A percentile compares a stretch with the other conserved stretches of the same genome.
phyloP scores from a whole-genome alignment of 2,329 filamentous ascomycete genomes.

The Tolypocladium album region DNA sequence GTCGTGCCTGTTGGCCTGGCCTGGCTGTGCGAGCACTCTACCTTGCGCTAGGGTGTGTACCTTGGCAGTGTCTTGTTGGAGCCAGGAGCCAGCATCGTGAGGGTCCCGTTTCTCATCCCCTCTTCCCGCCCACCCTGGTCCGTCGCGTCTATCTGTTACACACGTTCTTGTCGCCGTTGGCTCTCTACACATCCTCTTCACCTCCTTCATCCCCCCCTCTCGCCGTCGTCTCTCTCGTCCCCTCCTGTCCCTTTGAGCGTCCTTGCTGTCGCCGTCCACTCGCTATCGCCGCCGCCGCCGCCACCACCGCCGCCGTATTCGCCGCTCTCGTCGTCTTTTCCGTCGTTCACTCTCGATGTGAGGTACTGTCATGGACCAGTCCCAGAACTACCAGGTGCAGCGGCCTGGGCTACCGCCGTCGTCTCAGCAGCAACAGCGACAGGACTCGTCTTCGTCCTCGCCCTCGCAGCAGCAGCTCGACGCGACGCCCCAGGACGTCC shows the following conservation, averaged over 20 bases:
- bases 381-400: constrained; percentile 15
- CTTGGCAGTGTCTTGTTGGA: background rate
- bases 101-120: background rate
- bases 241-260: background rate
- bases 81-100: background rate
- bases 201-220: background rate
- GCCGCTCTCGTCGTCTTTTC: background rate
- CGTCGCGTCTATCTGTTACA: constrained; percentile 3
- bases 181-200: background rate
- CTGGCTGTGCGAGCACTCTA: background rate
- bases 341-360: constrained; percentile 13
- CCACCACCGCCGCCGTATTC: background rate
- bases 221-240: background rate
- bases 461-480: constrained; percentile 16
- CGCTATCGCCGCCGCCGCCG: background rate
- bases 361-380: constrained; percentile 21
- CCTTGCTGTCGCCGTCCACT: constrained; percentile 3
- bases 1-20: background rate
- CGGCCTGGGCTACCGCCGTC: constrained; percentile 11
- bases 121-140: background rate
- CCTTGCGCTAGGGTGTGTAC: too few species aligned
- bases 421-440: constrained; percentile 13
- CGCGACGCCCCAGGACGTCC: constrained; percentile 29
- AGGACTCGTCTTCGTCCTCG: constrained; percentile 6
- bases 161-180: background rate